Evolutionary conservation across 345 rosid genomes (phyloP).

Genomic region (Acer saccharum): DNA sequence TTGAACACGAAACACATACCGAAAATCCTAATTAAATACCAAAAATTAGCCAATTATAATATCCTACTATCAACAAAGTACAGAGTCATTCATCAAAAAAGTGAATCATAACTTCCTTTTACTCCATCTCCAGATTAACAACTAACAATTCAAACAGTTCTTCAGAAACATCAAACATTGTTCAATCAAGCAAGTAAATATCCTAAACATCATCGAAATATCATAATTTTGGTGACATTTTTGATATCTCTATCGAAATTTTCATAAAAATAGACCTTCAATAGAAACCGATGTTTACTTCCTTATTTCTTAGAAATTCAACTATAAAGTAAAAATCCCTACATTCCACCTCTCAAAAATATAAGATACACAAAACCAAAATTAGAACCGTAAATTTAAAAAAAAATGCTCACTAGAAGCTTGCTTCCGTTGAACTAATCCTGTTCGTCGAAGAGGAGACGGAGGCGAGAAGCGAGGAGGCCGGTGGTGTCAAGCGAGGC

Average conservation of each 20-base stretch:
- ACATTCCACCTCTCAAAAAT: not conserved
- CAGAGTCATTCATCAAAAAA: not conserved
- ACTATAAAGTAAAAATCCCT: not conserved
- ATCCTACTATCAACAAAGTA: not conserved
- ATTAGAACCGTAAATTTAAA: not conserved
- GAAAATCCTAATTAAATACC: not conserved
- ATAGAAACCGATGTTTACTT: not conserved
- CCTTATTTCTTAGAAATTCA: not conserved
- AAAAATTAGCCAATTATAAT: not conserved
- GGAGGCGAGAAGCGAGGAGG: slow-evolving; percentile 72
- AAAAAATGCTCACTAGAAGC: slow-evolving; percentile 1
- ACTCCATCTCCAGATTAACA: not conserved
- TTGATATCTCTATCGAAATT: too few species aligned
- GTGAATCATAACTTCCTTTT: not conserved
- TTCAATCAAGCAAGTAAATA: too few species aligned
- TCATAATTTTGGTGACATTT: too few species aligned
- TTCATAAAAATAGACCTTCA: too few species aligned
- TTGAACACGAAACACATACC: not conserved
- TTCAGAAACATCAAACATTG: not conserved
- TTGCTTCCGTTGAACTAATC: slow-evolving; percentile 1
- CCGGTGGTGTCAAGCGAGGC: slow-evolving; percentile 84
- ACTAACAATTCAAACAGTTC: too few species aligned
- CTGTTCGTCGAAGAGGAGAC: slow-evolving; percentile 62
- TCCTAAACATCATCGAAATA: too few species aligned
- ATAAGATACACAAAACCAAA: not conserved